phyloP scores from a whole-genome alignment of 177 flowering plant genomes.

The Vitis hybrid region DNA sequence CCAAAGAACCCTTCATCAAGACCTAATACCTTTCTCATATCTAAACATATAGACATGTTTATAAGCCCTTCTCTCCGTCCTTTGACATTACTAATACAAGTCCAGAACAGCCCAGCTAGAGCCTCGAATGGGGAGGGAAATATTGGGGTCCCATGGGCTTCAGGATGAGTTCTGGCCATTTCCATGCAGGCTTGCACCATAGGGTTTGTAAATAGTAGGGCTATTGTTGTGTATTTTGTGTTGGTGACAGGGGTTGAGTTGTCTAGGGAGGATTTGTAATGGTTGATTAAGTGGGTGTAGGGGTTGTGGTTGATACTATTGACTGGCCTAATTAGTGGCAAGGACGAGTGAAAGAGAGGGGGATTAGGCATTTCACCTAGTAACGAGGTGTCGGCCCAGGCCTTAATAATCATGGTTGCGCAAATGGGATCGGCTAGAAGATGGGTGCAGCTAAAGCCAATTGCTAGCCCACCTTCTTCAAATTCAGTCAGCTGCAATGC shows the following conservation, averaged over 20 bases:
- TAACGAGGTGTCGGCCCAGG: conserved; percentile 60
- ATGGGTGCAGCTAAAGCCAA: conserved; percentile 76
- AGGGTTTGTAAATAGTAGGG: conserved; percentile 39
- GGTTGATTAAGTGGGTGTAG: conserved; percentile 32
- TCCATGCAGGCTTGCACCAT: conserved; percentile 50
- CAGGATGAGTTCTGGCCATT: conserved; percentile 19
- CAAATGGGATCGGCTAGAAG: conserved; percentile 57
- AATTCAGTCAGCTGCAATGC: conserved; percentile 60
- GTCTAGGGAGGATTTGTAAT: conserved; percentile 38
- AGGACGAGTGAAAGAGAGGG: conserved; percentile 38
- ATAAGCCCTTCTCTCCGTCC: conserved; percentile 33
- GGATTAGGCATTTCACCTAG: conserved; percentile 30
- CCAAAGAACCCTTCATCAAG: conserved; percentile 59
- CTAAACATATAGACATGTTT: conserved; percentile 49
- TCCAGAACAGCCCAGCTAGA: conserved; percentile 59
- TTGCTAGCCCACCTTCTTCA: conserved; percentile 72
- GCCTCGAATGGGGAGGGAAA: conserved; percentile 48
- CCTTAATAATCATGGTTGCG: conserved; percentile 53
- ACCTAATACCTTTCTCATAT: conserved; percentile 44
- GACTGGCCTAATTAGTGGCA: background rate
- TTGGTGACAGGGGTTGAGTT: conserved; percentile 2
- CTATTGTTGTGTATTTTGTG: conserved; percentile 31
- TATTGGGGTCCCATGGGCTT: background rate
- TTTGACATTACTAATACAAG: conserved; percentile 44
- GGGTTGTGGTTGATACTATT: conserved; percentile 15